Evolutionary conservation across 2,329 filamentous ascomycete species (phyloP).

Genomic region (Laburnicola sp.): DNA sequence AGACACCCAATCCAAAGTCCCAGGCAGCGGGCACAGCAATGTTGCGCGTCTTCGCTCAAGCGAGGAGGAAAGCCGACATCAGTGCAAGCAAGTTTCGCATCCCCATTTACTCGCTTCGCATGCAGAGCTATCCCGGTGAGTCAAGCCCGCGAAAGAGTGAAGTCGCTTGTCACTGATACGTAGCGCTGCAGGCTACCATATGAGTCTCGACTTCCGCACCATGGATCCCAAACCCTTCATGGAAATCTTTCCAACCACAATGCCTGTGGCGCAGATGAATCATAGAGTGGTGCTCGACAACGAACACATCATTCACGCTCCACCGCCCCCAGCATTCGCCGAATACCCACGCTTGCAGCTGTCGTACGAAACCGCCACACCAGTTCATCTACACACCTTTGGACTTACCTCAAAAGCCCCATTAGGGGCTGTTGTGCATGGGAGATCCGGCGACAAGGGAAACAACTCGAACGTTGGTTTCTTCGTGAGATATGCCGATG

Average conservation of each 20-base stretch:
- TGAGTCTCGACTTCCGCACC: not conserved
- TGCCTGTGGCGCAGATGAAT: no score
- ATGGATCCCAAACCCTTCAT: not conserved
- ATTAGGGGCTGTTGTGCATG: constrained; percentile 45
- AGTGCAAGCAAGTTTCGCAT: not conserved
- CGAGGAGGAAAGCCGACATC: not conserved
- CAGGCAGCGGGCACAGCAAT: constrained; percentile 16
- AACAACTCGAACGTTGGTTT: constrained; percentile 48
- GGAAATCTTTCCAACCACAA: not conserved
- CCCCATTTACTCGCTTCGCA: not conserved
- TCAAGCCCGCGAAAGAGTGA: not conserved
- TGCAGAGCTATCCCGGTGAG: constrained; percentile 7
- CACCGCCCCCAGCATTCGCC: not conserved
- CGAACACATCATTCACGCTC: not conserved
- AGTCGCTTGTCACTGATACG: not conserved
- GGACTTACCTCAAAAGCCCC: constrained; percentile 29
- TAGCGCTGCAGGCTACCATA: not conserved
- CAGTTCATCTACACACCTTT: constrained; percentile 28
- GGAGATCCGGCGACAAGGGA: constrained; percentile 46
- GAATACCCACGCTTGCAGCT: constrained; percentile 1
- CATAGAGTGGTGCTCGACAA: no score
- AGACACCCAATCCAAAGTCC: constrained; percentile 5
- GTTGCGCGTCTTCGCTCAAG: constrained; percentile 16
- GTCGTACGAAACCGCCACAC: constrained; percentile 28
- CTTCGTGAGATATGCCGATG: constrained; percentile 41